A percentile compares a stretch with the other conserved stretches of the same genome.
phyloP scores from a whole-genome alignment of 345 rosid species.

The Citrus hindsii region DNA sequence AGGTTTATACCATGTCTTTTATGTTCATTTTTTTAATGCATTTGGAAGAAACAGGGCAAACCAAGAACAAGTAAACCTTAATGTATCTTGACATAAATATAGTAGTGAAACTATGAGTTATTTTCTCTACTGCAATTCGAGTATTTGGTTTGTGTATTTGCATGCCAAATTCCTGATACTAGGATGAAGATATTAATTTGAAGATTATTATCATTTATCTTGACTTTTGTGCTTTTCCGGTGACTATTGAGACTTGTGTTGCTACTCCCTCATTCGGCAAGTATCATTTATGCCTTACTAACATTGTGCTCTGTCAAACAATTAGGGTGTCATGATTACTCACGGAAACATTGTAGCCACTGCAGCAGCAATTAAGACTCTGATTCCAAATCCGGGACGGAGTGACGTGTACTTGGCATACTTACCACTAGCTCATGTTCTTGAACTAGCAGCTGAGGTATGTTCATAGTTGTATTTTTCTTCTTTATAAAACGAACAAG shows the following conservation, averaged over 20 bases:
- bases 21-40: not conserved
- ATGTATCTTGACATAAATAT: not conserved
- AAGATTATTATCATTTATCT: not conserved
- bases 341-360: constrained; percentile 83
- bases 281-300: constrained; percentile 1
- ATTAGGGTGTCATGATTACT: constrained; percentile 91
- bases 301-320: constrained; percentile 19
- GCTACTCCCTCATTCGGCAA: not conserved
- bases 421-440: constrained; percentile 94
- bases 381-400: constrained; percentile 51
- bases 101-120: not conserved
- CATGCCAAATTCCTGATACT: not conserved
- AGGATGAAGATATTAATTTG: not conserved
- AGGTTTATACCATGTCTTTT: constrained; percentile 42
- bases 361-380: constrained; percentile 72
- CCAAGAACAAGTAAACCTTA: not conserved
- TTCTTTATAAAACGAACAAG: not conserved
- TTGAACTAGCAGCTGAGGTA: constrained; percentile 95
- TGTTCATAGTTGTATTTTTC: constrained; percentile 1
- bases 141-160: not conserved
- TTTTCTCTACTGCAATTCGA: not conserved
- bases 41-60: not conserved
- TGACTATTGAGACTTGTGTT: not conserved
- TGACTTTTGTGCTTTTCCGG: not conserved
- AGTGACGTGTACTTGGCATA: constrained; percentile 70